Percentiles rank a stretch among this genome's conserved stretches.
Conservation (phyloP, 2,329 filamentous ascomycete species). For the Stagonosporopsis chrysanthemi region DNA sequence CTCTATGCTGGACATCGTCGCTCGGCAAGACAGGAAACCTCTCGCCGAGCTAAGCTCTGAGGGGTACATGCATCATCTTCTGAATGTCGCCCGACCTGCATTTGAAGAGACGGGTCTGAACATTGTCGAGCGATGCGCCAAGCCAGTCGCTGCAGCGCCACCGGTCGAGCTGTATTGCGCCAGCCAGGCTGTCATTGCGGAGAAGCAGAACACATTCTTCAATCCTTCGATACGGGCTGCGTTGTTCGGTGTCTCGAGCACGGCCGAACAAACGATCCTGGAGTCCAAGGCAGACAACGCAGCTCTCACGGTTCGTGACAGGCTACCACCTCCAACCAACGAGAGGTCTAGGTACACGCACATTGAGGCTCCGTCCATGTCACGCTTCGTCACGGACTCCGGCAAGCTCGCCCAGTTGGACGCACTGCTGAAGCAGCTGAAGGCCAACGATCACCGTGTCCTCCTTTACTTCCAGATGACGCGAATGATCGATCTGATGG, state of each 20-base stretch:
- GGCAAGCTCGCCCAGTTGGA: conserved; percentile 95
- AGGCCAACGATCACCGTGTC: conserved; percentile 90
- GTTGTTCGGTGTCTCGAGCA: conserved; percentile 70
- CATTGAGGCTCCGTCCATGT: conserved; percentile 94
- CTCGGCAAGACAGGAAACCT: conserved; percentile 70
- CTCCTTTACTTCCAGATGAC: conserved; percentile 99
- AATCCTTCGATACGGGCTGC: conserved; percentile 76
- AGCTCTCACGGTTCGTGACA: conserved; percentile 67
- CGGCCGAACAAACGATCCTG: conserved; percentile 77
- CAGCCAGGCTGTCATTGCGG: conserved; percentile 67
- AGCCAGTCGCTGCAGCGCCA: conserved; percentile 81
- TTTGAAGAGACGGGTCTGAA: conserved; percentile 76
- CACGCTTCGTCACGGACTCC: conserved; percentile 94
- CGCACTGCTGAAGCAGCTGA: conserved; percentile 84
- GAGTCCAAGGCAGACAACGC: conserved; percentile 72
- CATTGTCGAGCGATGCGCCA: conserved; percentile 80
- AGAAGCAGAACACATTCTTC: conserved; percentile 80
- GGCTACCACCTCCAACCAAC: conserved; percentile 81
- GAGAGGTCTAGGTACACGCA: conserved; percentile 86
- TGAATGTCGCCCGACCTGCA: conserved; percentile 75
- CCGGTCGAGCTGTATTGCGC: conserved; percentile 83
- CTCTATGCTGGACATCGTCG: conserved; percentile 80
- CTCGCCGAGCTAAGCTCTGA: conserved; percentile 74
- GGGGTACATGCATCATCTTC: conserved; percentile 75
- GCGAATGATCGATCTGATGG: conserved; percentile 98